Conservation (phyloP, 345 rosid species). For the Eucalyptus sideroxylon region DNA sequence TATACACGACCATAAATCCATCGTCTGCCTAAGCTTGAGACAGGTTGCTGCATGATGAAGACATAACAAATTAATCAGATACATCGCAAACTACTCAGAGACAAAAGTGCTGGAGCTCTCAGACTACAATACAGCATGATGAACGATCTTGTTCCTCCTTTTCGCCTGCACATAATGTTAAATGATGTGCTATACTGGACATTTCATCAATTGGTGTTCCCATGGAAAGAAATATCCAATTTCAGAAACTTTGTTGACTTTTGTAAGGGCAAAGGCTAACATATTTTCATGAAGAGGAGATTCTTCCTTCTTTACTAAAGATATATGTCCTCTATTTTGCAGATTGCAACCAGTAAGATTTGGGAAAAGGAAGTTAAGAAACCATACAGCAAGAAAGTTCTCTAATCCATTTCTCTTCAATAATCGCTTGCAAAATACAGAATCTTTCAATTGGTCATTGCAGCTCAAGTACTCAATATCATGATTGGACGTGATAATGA, state of each 20-base stretch:
- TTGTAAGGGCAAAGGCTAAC: not conserved
- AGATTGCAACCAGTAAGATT: not conserved
- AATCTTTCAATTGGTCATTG: not conserved
- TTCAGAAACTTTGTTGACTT: not conserved
- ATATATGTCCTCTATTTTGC: not conserved
- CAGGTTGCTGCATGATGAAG: constrained; percentile 39
- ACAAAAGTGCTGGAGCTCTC: not conserved
- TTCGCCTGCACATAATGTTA: not conserved
- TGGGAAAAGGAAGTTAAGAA: not conserved
- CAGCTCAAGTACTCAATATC: not conserved
- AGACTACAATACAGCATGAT: not conserved
- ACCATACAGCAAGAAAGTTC: not conserved
- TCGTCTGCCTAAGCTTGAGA: constrained; percentile 43
- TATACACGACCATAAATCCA: constrained; percentile 91
- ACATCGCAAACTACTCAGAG: not conserved
- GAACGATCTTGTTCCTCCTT: not conserved
- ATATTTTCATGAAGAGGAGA: not conserved
- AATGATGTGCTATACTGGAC: not conserved
- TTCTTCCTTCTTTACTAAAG: not conserved
- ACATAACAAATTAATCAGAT: not conserved
- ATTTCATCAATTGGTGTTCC: not conserved
- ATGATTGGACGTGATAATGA: not conserved
- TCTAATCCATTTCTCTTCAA: not conserved
- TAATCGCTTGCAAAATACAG: not conserved
- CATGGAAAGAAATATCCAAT: not conserved